Percentiles rank a stretch among this genome's conserved stretches.
Evolutionary conservation across 2,329 filamentous ascomycete species (phyloP).

Genomic region (Laburnicola sp.): DNA sequence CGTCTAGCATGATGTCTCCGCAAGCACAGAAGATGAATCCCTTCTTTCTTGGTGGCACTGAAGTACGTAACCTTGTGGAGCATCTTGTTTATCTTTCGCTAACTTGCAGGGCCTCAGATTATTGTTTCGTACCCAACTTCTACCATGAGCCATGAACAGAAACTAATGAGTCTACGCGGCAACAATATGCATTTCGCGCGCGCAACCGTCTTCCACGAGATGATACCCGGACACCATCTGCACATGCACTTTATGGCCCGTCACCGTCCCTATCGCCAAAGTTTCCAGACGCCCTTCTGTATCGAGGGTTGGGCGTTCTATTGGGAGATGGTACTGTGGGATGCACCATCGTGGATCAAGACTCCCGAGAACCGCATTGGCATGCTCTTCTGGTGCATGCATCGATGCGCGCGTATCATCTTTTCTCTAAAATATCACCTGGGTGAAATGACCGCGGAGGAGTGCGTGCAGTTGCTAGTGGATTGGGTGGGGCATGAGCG

Average conservation of each 20-base stretch:
- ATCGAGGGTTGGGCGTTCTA: constrained; percentile 66
- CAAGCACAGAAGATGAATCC: constrained; percentile 59
- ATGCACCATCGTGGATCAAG: constrained; percentile 54
- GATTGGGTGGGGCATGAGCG: constrained; percentile 62
- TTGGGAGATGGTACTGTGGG: constrained; percentile 64
- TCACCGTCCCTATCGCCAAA: constrained; percentile 53
- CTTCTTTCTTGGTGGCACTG: constrained; percentile 61
- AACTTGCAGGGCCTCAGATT: constrained; percentile 42
- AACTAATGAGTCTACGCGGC: constrained; percentile 63
- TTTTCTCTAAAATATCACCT: constrained; percentile 64
- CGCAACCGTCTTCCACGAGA: constrained; percentile 64
- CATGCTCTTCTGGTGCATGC: constrained; percentile 65
- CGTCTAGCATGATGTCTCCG: too few relatives aligned
- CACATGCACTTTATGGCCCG: constrained; percentile 56
- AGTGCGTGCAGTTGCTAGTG: constrained; percentile 62
- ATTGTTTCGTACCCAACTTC: constrained; percentile 61
- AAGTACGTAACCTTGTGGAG: neutral
- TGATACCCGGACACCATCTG: constrained; percentile 62
- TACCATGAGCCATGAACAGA: constrained; percentile 57
- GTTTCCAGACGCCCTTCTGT: constrained; percentile 63
- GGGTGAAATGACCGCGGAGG: constrained; percentile 55
- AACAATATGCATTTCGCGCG: constrained; percentile 62
- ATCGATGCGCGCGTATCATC: constrained; percentile 62
- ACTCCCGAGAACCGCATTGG: constrained; percentile 59
- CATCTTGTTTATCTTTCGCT: neutral